phyloP scores from a whole-genome alignment of 371 early-diverging fungal genomes.

The Saksenaea vasiformis region DNA sequence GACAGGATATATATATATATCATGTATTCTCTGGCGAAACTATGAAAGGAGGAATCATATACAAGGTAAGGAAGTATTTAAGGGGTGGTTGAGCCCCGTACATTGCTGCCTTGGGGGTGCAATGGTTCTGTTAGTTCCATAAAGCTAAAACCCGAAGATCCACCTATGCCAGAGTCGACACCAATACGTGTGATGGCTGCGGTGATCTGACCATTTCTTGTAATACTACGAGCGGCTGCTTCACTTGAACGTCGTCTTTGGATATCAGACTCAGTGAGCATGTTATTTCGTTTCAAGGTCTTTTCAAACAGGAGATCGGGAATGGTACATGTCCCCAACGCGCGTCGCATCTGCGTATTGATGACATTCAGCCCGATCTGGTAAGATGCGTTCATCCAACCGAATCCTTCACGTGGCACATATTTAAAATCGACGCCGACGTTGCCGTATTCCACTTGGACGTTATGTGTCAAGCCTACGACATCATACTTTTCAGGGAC shows the following conservation, averaged over 20 bases:
- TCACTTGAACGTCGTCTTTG: slow-evolving; percentile 17
- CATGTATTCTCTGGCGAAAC: too few relatives aligned
- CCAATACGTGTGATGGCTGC: slow-evolving; percentile 38
- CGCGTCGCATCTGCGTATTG: slow-evolving; percentile 72
- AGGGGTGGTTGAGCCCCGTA: background rate
- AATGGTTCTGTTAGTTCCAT: slow-evolving; percentile 16
- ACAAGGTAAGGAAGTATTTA: too few relatives aligned
- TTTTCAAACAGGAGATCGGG: slow-evolving; percentile 71
- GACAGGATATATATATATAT: too few relatives aligned
- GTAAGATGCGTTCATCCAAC: slow-evolving; percentile 97
- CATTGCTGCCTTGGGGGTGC: background rate
- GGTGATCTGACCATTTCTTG: slow-evolving; percentile 34
- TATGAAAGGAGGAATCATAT: too few relatives aligned
- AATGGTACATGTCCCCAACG: slow-evolving; percentile 78
- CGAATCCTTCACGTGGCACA: slow-evolving; percentile 96
- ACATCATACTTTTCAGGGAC: slow-evolving; percentile 98
- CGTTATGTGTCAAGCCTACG: slow-evolving; percentile 86
- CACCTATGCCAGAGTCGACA: slow-evolving; percentile 9
- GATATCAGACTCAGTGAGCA: slow-evolving; percentile 3
- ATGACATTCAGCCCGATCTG: slow-evolving; percentile 83
- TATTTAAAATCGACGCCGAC: slow-evolving; percentile 94
- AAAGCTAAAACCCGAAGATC: slow-evolving; percentile 8
- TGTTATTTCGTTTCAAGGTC: slow-evolving; percentile 15
- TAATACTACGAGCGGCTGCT: slow-evolving; percentile 35
- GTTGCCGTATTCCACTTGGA: slow-evolving; percentile 94